A percentile compares a stretch with the other conserved stretches of the same genome.
Evolutionary conservation across 2,329 filamentous ascomycete species (phyloP).

Genomic region (Akanthomyces uredinophilus): DNA sequence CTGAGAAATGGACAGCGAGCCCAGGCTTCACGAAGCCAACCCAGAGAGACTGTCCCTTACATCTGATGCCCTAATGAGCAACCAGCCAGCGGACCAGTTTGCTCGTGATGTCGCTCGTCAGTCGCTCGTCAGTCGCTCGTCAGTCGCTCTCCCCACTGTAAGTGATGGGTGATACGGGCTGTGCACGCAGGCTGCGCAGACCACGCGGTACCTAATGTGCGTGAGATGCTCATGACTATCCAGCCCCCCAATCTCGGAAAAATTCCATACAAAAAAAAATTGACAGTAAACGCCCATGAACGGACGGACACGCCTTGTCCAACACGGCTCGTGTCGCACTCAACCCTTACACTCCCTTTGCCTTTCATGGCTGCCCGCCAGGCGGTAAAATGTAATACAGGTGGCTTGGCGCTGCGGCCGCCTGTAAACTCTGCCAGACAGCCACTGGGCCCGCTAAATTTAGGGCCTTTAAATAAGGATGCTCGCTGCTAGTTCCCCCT

Average conservation of each 20-base stretch:
- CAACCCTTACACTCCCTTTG: neutral
- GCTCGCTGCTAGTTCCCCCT: neutral
- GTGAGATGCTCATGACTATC: neutral
- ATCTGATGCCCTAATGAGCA: neutral
- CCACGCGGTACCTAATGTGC: neutral
- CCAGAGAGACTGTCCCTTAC: neutral
- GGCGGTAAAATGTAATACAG: neutral
- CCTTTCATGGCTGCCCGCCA: neutral
- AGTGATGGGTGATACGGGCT: conserved; percentile 1
- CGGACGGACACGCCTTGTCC: neutral
- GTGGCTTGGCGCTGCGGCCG: neutral
- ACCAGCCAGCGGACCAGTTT: neutral
- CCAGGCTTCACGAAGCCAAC: no score
- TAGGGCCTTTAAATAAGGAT: conserved; percentile 4
- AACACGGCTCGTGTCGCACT: neutral
- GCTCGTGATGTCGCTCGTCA: neutral
- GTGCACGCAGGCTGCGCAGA: neutral
- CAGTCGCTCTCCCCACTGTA: neutral
- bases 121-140: no score
- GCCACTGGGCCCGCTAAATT: conserved; percentile 1
- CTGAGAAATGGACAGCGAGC: no score
- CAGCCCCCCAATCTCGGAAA: neutral
- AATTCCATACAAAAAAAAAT: neutral
- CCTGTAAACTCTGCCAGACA: neutral
- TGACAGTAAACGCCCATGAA: neutral